Evolutionary conservation across 805 yeast species (phyloP).

Genomic region (baker's yeast (Saccharomyces cerevisiae)): DNA sequence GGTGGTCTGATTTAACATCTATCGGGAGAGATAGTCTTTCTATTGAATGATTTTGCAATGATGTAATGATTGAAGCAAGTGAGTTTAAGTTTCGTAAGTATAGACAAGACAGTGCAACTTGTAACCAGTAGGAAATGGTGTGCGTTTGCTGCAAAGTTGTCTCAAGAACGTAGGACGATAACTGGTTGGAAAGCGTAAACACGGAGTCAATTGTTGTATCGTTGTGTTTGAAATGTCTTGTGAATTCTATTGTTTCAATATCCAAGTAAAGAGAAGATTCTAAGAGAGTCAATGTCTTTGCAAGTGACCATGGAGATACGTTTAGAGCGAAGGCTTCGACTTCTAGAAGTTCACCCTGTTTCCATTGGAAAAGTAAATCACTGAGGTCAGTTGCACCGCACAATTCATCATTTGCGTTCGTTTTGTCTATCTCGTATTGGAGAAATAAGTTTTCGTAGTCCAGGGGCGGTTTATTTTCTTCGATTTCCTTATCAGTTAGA

Average conservation of each 20-base stretch:
- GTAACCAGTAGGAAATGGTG: constrained; percentile 53
- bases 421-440: background rate
- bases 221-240: constrained; percentile 54
- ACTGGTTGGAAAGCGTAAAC: constrained; percentile 58
- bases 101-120: constrained; percentile 62
- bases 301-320: constrained; percentile 63
- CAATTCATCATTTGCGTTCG: background rate
- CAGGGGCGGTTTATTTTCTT: constrained; percentile 13
- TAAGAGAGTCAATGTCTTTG: constrained; percentile 66
- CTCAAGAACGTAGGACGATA: constrained; percentile 67
- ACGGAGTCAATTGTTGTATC: constrained; percentile 54
- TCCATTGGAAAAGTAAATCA: constrained; percentile 11
- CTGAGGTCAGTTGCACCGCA: constrained; percentile 8
- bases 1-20: constrained; percentile 49
- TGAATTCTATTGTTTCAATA: constrained; percentile 56
- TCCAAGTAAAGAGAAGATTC: constrained; percentile 60
- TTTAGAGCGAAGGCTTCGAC: constrained; percentile 21
- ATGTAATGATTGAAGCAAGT: constrained; percentile 68
- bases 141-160: constrained; percentile 48
- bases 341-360: background rate
- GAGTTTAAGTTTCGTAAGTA: constrained; percentile 72
- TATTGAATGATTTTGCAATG: constrained; percentile 63
- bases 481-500: constrained; percentile 34
- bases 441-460: background rate
- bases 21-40: constrained; percentile 50